A percentile compares a stretch with the other conserved stretches of the same genome.
Evolutionary conservation across 495 filamentous ascomycete genomes (phyloP).

Genomic region (Neurospora sp.): DNA sequence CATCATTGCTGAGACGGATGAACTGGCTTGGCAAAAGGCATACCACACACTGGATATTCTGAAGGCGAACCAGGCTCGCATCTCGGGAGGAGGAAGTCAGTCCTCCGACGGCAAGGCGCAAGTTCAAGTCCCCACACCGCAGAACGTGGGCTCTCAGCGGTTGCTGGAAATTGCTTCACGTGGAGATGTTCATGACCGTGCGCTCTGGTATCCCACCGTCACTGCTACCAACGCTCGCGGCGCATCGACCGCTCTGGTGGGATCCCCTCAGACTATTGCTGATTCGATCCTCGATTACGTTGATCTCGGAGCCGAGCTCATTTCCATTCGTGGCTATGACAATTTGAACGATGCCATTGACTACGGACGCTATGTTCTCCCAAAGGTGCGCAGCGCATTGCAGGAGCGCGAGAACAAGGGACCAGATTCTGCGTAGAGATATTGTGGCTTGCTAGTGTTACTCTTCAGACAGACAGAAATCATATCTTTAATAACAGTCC

Average conservation of each 20-base stretch:
- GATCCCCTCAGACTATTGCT: slow-evolving; percentile 36
- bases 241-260: slow-evolving; percentile 46
- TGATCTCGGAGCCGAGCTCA: slow-evolving; percentile 40
- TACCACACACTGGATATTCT: slow-evolving; percentile 37
- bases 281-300: slow-evolving; percentile 46
- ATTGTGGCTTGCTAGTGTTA: not conserved
- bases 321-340: slow-evolving; percentile 46
- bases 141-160: slow-evolving; percentile 45
- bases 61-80: slow-evolving; percentile 11
- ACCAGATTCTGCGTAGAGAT: not conserved
- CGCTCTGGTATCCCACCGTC: slow-evolving; percentile 47
- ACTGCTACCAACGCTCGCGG: slow-evolving; percentile 45
- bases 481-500: not conserved
- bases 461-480: not conserved
- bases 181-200: slow-evolving; percentile 47
- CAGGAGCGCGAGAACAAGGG: slow-evolving; percentile 16
- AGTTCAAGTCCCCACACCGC: slow-evolving; percentile 23
- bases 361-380: slow-evolving; percentile 42
- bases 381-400: slow-evolving; percentile 33
- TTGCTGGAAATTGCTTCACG: slow-evolving; percentile 40
- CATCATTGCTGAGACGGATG: slow-evolving; percentile 44
- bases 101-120: slow-evolving; percentile 1
- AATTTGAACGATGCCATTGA: slow-evolving; percentile 46
- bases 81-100: not conserved
- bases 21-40: slow-evolving; percentile 45